Evolutionary conservation across 1,284 basidiomycete species (phyloP), one percentile per base, ranked within the genome.

Genomic region (Marasmius sp.): DNA sequence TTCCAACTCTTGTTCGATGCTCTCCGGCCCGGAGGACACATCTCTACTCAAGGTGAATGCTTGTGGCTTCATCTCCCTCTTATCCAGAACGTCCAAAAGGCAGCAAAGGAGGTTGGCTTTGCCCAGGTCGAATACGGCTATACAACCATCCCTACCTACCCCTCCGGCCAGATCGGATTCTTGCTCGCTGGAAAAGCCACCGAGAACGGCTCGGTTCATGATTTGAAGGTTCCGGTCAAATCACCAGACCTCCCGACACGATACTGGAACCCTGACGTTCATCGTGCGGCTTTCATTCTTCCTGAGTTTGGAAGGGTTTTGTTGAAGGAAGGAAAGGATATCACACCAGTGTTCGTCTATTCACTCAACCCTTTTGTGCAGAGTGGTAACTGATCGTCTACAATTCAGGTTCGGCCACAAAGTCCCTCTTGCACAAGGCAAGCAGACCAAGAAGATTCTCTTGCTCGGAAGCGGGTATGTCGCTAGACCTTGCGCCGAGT

Each of bases 81-180:
- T 69, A 98, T 99, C 79, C 81, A 85, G 65, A 84, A 91, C 66
- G 85, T 98, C 61, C 85, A 87, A 66, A 77, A 82, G 66, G 92
- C 88, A 72, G 93, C 92, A 57, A 83, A 85, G 67, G 80, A 82
- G 62, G 81, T 98, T 66, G 62, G 62, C 27, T 64, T 99, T 98
- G 84, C 84, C 91, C 57, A 87, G 89, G 37, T 85, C 89, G 92
- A 96, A 73, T 99, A 98, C 75, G 97, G 95, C 14, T 98, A 86
- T 79, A 97, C 95, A 66, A 97, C 95, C 56, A 97, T 99, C 71
- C 97, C 97, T 2, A 98, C 97, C 18, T 97, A 99, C 78, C 97
- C 97, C 22, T 92, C 93, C 38, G 97, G 97, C 49, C 95, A 97
- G 75, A 99, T 99, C 71, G 97, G 97, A 34, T 97, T 97, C 80